Percentiles rank a stretch among this genome's conserved stretches.
These are phyloP conservation scores for Ophiostoma sp. DNA, from an alignment of 2,329 filamentous ascomycete genomes.

Conservation along the genomic window DNA sequence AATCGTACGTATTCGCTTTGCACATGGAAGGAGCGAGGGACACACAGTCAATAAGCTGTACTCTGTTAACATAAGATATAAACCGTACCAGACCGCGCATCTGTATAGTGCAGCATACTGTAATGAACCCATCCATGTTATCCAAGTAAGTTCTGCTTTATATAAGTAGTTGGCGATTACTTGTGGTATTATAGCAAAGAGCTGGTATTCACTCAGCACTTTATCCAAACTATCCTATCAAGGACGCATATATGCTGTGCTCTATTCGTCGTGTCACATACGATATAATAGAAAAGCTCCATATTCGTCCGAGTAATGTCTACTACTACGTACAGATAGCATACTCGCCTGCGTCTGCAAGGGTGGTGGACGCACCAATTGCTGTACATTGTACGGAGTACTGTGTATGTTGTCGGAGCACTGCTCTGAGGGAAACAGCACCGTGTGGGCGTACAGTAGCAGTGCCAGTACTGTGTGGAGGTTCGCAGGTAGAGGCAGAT, in stretches of 20 bases:
- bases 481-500: neutral
- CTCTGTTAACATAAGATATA: neutral
- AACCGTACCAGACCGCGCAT: no score
- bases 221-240: neutral
- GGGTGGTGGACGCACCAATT: no score
- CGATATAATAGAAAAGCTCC: neutral
- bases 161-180: no score
- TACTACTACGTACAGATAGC: no score
- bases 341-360: neutral
- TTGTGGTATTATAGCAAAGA: no score
- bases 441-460: neutral
- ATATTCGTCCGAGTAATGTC: neutral
- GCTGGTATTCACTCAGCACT: neutral
- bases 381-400: no score
- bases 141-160: no score
- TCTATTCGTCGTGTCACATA: neutral
- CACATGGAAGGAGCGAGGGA: neutral
- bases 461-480: constrained; percentile 8
- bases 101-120: neutral
- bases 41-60: neutral
- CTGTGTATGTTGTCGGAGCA: neutral
- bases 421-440: neutral
- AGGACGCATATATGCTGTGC: neutral
- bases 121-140: neutral
- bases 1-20: neutral